Evolutionary conservation across 2,329 filamentous ascomycete species (phyloP), one percentile per base, ranked within the genome.

Genomic region (Septoria petroselini): DNA sequence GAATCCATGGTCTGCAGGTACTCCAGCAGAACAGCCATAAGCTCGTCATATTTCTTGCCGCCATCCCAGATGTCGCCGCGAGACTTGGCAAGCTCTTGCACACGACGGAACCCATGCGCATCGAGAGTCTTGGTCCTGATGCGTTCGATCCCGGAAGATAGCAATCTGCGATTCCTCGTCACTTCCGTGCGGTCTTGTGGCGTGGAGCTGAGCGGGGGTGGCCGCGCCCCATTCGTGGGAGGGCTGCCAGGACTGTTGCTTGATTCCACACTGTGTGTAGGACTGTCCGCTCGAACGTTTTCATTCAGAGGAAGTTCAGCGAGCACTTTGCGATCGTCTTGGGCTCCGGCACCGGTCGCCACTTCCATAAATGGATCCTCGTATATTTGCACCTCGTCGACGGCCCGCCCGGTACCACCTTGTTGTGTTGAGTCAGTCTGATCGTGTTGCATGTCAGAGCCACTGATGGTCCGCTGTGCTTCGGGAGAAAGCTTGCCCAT

Each of bases 61-160:
- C 84, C 80, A 1, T 77, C 76, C 63, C 86, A 82, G 15, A 81
- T 74, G 11, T 82, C 76, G 60, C 70, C 67, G 63, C 76, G 80
- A 51, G 86, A 83, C 56, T 85, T 83, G 52, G 89, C 77, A 57
- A 90, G 77, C 31, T 83, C 83, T 66, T 91, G 86, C 41, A 91
- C 74, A 62, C 87, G 86, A 45, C 86, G 81, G 75, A 91, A 89
- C 49, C 86, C 86, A 63, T 90, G 86, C 3, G 87, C 85, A 63
- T 91, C 87, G n/a, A 91, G 78, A 1, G 81, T 81, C 60, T 82
- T 81, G 23, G 80, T 76, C 58, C 82, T 82, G 59, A 91, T 84
- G 56, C 86, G 85, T 43, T 82, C 74, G 58, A 91, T 86, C 41
- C 85, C 87, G 60, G 86, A 90, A 25, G 84, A 80, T 4, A 91